phyloP scores from a whole-genome alignment of 139 green algal genomes.

The Ulvella scutata region DNA sequence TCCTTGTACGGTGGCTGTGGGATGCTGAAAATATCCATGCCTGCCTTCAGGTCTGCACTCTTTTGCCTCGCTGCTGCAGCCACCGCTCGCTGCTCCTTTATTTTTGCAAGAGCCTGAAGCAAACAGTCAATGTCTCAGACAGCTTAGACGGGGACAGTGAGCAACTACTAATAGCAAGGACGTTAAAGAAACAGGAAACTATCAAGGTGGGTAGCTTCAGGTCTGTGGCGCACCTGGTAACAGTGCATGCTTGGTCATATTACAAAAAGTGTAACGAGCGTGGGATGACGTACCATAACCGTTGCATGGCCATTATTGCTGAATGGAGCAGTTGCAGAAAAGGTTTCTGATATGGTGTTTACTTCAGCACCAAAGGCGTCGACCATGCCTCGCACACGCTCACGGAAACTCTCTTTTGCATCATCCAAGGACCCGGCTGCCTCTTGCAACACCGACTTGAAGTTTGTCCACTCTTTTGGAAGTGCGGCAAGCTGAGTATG shows the following conservation, averaged over 20 bases:
- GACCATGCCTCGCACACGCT: conserved; percentile 29
- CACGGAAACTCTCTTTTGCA: conserved; percentile 63
- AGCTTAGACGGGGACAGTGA: background rate
- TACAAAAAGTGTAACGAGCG: no score
- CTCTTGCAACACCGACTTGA: conserved; percentile 42
- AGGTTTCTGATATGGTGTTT: conserved; percentile 33
- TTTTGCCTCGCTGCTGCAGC: conserved; percentile 12
- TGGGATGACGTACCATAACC: background rate
- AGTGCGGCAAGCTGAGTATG: conserved; percentile 39
- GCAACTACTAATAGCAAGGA: no score
- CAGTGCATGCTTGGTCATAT: no score
- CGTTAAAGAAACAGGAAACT: no score
- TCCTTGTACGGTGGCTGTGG: conserved; percentile 56
- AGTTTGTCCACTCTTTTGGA: conserved; percentile 30
- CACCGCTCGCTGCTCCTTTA: background rate
- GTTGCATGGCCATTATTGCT: background rate
- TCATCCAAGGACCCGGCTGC: conserved; percentile 37
- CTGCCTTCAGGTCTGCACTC: conserved; percentile 46
- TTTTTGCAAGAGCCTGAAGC: background rate
- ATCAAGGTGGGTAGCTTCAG: no score
- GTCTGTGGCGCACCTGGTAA: no score
- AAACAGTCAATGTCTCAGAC: background rate
- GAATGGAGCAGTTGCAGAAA: conserved; percentile 33
- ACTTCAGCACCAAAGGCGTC: conserved; percentile 65
- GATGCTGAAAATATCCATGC: conserved; percentile 80